Evolutionary conservation across 345 rosid species (phyloP), one percentile per base, ranked within the genome.

Genomic region (Lumnitzera racemosa): DNA sequence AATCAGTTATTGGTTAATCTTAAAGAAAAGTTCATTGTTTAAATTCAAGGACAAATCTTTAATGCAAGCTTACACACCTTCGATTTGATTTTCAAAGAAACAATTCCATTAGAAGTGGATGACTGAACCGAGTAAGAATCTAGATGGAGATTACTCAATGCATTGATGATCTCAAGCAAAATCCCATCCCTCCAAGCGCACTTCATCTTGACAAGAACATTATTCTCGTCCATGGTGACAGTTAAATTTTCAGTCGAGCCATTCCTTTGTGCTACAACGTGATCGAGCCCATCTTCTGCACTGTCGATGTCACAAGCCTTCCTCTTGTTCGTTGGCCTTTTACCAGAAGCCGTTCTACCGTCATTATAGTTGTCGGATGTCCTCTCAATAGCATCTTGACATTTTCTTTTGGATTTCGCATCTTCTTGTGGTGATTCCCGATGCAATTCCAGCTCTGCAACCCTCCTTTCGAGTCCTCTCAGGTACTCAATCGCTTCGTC

Each of bases 161-260:
- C 83, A 61, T 79, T 94, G 81, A 94, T 78, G 52, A 90, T 74
- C 76, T 88, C 92, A 3, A 90, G 84, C 73, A 94, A 69, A 49
- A 88, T 55, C 49, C 97, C 92, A 64, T 94, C 99, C 70, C 82
- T 78, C 89, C 86, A 94, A n/a, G 78, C 72, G 72, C 97, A 86
- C 67, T 74, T 75, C 50, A 94, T 74, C 74, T 90, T 90, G 25
- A 95, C 85, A 53, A 71, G 46, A 68, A 85, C 83, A 51, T 81
- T 85, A 49, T 72, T 72, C 10, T 80, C 82, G 13, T 70, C 73
- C 43, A 64, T 63, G 61, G 65, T 73, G 20, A 95, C 84, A 24
- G 66, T 70, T 65, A 83, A 46, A 53, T 71, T 73, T 54, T 80
- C 78, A 12, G 72, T 48, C 54, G 81, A 51, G 65, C 72, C 75